phyloP scores from a whole-genome alignment of 106 monocot genomes.

The Acanthochlamys bracteata region DNA sequence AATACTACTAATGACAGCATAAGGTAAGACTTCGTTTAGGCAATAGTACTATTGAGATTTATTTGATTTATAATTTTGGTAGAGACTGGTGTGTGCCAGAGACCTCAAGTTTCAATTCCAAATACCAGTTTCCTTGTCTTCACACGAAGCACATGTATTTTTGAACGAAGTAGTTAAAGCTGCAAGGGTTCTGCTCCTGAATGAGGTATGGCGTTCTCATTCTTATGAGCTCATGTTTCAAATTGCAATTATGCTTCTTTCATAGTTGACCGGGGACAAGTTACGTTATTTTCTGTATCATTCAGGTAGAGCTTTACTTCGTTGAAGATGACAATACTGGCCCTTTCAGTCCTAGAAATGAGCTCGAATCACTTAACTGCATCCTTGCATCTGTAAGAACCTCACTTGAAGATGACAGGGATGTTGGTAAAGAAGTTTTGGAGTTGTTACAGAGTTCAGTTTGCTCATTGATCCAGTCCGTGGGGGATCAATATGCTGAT shows the following conservation, averaged over 20 bases:
- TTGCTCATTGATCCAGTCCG: conserved; percentile 24
- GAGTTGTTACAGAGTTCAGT: conserved; percentile 24
- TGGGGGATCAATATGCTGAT: conserved; percentile 14
- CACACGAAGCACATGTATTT: conserved; percentile 18
- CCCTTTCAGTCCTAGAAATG: conserved; percentile 68
- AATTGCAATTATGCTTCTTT: not conserved
- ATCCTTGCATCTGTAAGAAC: conserved; percentile 31
- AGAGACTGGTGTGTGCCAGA: conserved; percentile 41
- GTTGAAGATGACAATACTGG: conserved; percentile 56
- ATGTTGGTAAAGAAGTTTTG: conserved; percentile 22
- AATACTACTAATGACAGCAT: too few species aligned
- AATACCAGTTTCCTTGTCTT: conserved; percentile 20
- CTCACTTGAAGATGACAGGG: conserved; percentile 11
- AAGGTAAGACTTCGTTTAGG: too few species aligned
- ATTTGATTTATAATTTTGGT: conserved; percentile 7
- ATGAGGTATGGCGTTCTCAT: conserved; percentile 44
- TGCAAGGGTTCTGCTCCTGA: conserved; percentile 57
- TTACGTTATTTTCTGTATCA: not conserved
- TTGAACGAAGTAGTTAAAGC: conserved; percentile 40
- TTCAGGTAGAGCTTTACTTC: conserved; percentile 85
- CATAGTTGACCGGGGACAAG: not conserved
- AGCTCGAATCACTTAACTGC: conserved; percentile 73
- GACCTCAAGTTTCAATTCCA: conserved; percentile 34
- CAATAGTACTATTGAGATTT: too few species aligned
- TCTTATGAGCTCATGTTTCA: not conserved